Conservation (phyloP, 2,329 filamentous ascomycete species). For the Leptographium procerum region DNA sequence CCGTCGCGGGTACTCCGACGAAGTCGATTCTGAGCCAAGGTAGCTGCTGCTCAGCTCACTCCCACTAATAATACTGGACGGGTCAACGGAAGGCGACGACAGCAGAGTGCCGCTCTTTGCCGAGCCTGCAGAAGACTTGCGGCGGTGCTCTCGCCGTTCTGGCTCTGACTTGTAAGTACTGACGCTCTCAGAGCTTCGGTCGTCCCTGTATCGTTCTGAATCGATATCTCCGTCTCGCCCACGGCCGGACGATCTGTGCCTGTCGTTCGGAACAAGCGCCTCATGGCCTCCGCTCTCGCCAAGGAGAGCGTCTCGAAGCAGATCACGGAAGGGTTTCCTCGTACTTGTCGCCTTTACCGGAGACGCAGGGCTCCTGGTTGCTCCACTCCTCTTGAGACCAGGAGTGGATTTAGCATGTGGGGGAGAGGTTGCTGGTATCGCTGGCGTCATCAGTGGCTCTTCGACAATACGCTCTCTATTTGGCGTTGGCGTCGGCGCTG, state of each 20-base stretch:
- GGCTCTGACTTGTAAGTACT: conserved; percentile 12
- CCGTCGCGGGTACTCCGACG: conserved; percentile 11
- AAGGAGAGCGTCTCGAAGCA: conserved; percentile 49
- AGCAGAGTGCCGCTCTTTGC: conserved; percentile 16
- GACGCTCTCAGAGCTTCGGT: not conserved
- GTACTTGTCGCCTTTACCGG: conserved; percentile 29
- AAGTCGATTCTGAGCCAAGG: conserved; percentile 5
- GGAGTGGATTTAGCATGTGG: conserved; percentile 10
- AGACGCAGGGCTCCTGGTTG: conserved; percentile 38
- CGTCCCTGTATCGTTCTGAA: not conserved
- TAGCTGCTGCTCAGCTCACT: conserved; percentile 12
- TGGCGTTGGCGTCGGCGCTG: conserved; percentile 8
- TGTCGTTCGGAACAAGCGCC: conserved; percentile 35
- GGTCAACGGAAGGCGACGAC: conserved; percentile 15
- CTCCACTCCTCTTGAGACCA: conserved; percentile 43
- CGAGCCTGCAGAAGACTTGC: conserved; percentile 20
- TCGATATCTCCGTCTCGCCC: not conserved
- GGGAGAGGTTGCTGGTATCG: conserved; percentile 3
- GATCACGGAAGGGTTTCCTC: conserved; percentile 45
- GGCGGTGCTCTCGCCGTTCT: conserved; percentile 16
- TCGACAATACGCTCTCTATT: conserved; percentile 16
- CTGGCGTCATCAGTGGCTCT: conserved; percentile 21
- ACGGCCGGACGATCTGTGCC: conserved; percentile 14
- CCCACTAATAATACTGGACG: conserved; percentile 11
- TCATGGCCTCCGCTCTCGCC: conserved; percentile 44